Evolutionary conservation across 2,329 filamentous ascomycete genomes (phyloP), one percentile per base, ranked within the genome.

Genomic region (Tolypocladium album): DNA sequence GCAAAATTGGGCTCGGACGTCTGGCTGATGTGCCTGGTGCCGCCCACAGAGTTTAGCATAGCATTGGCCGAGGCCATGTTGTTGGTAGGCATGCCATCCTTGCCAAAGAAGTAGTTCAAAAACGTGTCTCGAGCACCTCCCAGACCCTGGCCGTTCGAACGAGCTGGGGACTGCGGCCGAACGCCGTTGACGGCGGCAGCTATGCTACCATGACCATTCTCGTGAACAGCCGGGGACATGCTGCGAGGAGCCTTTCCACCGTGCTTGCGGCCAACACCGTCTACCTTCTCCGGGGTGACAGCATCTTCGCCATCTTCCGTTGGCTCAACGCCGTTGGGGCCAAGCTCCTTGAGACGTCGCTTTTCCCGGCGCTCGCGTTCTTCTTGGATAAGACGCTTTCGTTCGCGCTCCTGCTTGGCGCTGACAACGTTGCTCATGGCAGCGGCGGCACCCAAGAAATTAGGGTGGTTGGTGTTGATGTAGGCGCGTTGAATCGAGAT

Each of bases 381-480:
- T 67, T 96, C 92, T 61, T 90, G 88, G 22, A 90, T 79, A 50
- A 89, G 75, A 45, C 82, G 84, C 73, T 91, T 92, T 74, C 91
- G 88, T 75, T 99, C 93, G 66, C 92, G 88, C 66, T 99, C 94
- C 72, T 97, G 92, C 76, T 94, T 96, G 71, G 89, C 93, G 70
- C 86, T 90, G 62, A 99, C 95, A 55, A 99, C 93, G 56, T 94
- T 92, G 66, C 91, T 93, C 94, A 99, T 99, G 63, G 94, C 94
- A 42, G 92, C 93, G 27, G 94, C 93, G 20, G 94, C 94, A 53
- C 94, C 94, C 20, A 97, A 84, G 78, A 99, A 99, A 75, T 99
- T 99, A 56, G 94, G 94, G 72, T 99, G 94, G 70, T 99, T 99
- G 50, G 94, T 99, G 78, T 99, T 99, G 77, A 99, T 97, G 75